Conservation (phyloP, 805 yeast species). For the Kregervanrija delftensis region DNA sequence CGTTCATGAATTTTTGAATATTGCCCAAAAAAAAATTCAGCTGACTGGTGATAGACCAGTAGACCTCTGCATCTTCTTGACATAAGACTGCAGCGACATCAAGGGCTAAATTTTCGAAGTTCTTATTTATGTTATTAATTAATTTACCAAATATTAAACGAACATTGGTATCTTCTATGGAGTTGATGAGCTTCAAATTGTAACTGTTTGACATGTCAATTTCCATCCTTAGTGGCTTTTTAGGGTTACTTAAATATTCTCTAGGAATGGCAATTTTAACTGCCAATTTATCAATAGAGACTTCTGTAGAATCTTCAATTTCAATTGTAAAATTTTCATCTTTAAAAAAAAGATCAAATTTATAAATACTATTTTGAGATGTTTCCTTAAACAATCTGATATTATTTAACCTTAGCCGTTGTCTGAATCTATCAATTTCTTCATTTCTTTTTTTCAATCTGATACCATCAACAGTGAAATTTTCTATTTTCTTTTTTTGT, state of each 20-base stretch:
- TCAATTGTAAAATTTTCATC: conserved; percentile 25
- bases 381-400: conserved; percentile 24
- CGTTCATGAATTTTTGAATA: conserved; percentile 27
- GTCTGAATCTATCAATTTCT: conserved; percentile 22
- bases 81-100: conserved; percentile 15
- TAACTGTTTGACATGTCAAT: conserved; percentile 26
- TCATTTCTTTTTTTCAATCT: conserved; percentile 10
- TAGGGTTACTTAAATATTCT: conserved; percentile 23
- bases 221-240: conserved; percentile 23
- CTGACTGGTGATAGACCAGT: conserved; percentile 26
- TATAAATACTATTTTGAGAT: conserved; percentile 22
- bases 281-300: conserved; percentile 20
- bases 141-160: conserved; percentile 27
- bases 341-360: conserved; percentile 19
- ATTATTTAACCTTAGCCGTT: conserved; percentile 17
- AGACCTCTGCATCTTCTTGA: not conserved
- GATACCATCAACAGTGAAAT: conserved; percentile 6
- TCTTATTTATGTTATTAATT: conserved; percentile 23
- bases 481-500: conserved; percentile 3
- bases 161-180: conserved; percentile 22
- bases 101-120: conserved; percentile 20
- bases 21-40: conserved; percentile 26
- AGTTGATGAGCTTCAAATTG: conserved; percentile 21
- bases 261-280: conserved; percentile 26
- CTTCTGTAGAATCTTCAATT: conserved; percentile 23